Percentiles rank a stretch among this genome's conserved stretches.
Conservation (phyloP, 2,329 filamentous ascomycete species). For the Neonectria faginata region DNA sequence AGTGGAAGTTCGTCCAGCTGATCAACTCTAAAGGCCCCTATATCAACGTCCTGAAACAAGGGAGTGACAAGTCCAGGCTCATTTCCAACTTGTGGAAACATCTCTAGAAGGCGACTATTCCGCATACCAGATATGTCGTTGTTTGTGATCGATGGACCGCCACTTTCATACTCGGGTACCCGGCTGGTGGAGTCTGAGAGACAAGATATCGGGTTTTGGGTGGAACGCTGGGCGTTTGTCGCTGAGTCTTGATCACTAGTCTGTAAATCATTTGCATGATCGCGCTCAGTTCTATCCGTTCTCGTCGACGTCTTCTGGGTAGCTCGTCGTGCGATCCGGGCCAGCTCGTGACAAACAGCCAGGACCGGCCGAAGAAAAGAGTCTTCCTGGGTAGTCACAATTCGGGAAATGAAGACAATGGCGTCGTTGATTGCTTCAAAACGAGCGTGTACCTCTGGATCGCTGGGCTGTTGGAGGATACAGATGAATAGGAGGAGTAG, state of each 20-base stretch:
- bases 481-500: slow-evolving; percentile 18
- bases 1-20: slow-evolving; percentile 19
- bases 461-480: slow-evolving; percentile 16
- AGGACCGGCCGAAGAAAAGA: slow-evolving; percentile 11
- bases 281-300: neutral
- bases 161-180: neutral
- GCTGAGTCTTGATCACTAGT: neutral
- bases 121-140: neutral
- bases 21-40: slow-evolving; percentile 3
- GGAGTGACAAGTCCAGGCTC: neutral
- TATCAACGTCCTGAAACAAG: neutral
- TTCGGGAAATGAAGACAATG: slow-evolving; percentile 9
- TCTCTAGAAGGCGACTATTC: neutral
- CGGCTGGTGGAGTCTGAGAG: neutral
- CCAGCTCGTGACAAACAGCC: slow-evolving; percentile 11
- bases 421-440: slow-evolving; percentile 16
- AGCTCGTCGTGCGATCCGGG: slow-evolving; percentile 5
- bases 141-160: neutral
- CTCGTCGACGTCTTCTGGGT: slow-evolving; percentile 2
- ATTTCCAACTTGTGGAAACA: neutral
- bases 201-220: neutral
- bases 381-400: slow-evolving; percentile 12
- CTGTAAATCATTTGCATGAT: neutral
- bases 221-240: neutral
- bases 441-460: slow-evolving; percentile 2